These are phyloP conservation scores for Kalmanozyma brasiliensis DNA, from an alignment of 1,284 basidiomycete genomes.

Conservation along the genomic window DNA sequence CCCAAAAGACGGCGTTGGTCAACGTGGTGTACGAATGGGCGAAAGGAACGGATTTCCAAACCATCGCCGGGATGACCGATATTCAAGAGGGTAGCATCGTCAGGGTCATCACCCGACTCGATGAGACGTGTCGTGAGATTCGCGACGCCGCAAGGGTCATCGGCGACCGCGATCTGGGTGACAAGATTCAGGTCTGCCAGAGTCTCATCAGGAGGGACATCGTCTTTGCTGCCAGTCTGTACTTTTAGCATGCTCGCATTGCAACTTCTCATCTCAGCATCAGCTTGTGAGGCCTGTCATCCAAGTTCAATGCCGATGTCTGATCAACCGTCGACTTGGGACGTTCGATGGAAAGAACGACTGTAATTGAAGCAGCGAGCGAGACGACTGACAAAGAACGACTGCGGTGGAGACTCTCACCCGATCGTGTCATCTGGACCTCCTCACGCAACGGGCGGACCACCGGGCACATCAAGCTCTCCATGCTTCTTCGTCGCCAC, in stretches of 20 bases:
- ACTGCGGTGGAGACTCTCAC: too few relatives aligned
- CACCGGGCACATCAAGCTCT: constrained; percentile 26
- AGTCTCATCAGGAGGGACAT: constrained; percentile 76
- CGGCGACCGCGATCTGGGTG: constrained; percentile 91
- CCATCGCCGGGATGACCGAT: constrained; percentile 92
- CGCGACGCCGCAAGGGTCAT: constrained; percentile 96
- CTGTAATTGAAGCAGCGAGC: background rate
- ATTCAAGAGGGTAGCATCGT: constrained; percentile 97
- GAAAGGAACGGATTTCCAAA: constrained; percentile 94
- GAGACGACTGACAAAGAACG: too few relatives aligned
- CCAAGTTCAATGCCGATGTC: too few relatives aligned
- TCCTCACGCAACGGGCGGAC: constrained; percentile 32
- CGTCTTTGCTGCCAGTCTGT: constrained; percentile 64
- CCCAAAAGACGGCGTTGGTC: constrained; percentile 75
- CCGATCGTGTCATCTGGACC: too few relatives aligned
- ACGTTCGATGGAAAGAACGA: background rate
- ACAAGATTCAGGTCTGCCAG: constrained; percentile 97
- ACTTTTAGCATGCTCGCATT: constrained; percentile 49
- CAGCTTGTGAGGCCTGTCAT: too few relatives aligned
- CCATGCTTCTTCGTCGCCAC: constrained; percentile 3
- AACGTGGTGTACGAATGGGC: constrained; percentile 99
- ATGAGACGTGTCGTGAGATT: constrained; percentile 97
- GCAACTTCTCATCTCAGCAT: too few relatives aligned
- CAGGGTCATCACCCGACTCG: constrained; percentile 91
- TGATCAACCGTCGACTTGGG: too few relatives aligned